Conservation (phyloP, 2,329 filamentous ascomycete genomes). For the Zasmidium angulare region DNA sequence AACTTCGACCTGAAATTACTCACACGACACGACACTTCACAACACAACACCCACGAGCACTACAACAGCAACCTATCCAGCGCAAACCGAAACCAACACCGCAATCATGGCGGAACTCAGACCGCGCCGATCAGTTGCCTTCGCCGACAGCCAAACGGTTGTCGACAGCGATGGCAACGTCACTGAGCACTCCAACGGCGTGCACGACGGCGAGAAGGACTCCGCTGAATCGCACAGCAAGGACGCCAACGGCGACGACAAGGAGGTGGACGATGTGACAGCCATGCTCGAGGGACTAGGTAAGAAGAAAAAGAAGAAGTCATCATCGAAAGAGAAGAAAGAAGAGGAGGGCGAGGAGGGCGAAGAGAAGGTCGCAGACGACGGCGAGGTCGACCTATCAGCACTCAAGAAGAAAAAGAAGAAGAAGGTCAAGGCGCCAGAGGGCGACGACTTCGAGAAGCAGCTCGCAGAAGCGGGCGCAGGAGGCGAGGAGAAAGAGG, state of each 20-base stretch:
- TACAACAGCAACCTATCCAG: slow-evolving; percentile 1
- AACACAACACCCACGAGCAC: slow-evolving; percentile 1
- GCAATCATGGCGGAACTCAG: slow-evolving; percentile 58
- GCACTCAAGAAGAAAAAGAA: slow-evolving; percentile 88
- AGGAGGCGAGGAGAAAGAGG: slow-evolving; percentile 54
- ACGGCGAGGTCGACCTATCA: slow-evolving; percentile 63
- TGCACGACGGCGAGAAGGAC: slow-evolving; percentile 68
- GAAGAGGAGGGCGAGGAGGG: slow-evolving; percentile 27
- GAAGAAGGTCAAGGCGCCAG: slow-evolving; percentile 62
- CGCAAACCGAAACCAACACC: slow-evolving; percentile 18
- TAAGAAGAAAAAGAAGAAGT: slow-evolving; percentile 72
- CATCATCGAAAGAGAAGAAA: slow-evolving; percentile 46
- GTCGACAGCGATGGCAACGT: slow-evolving; percentile 89
- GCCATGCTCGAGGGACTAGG: slow-evolving; percentile 38
- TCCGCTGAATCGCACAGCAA: slow-evolving; percentile 75
- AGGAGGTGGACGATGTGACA: slow-evolving; percentile 35
- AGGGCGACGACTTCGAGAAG: slow-evolving; percentile 65
- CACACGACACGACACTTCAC: slow-evolving; percentile 1
- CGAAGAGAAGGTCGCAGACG: slow-evolving; percentile 53
- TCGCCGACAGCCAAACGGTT: slow-evolving; percentile 82
- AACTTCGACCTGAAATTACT: background rate
- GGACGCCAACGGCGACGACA: slow-evolving; percentile 26
- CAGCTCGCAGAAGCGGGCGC: slow-evolving; percentile 63
- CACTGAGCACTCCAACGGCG: slow-evolving; percentile 66
- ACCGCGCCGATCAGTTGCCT: slow-evolving; percentile 89